Evolutionary conservation across 352 stramenopile genomes (phyloP), one percentile per base, ranked within the genome.

Genomic region (Phytopythium mirpurense): DNA sequence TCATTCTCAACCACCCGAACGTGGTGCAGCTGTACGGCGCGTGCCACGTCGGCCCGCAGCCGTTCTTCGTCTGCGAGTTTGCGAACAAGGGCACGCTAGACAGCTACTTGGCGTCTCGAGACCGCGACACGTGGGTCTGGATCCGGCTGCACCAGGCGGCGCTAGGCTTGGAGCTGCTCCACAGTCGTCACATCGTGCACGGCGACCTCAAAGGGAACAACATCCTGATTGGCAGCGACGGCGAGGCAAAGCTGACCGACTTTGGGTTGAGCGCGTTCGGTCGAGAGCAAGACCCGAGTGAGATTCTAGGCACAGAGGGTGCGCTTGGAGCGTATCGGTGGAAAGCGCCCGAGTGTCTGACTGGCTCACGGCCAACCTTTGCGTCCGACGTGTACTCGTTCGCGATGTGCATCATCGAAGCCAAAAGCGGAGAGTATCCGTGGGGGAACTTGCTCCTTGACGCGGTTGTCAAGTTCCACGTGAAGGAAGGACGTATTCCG

Each of bases 121-220:
- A 38, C 19, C 12, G 15, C 16, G 31, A 40, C 8, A 23, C 18
- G 54, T 19, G 55, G 37, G 11, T 61, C 42, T 36, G 62, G 59
- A 23, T 57, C 60, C 56, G 52, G 45, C 9, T 72, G 49, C 54
- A 31, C 55, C 67, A 46, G 57, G 59, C 32, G 46, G 60, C 19
- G 47, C 60, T 12, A 11, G 65, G 65, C 2, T 29, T 73, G n/a
- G 36, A 62, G 43, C 67, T 69, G 42, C 52, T 73, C 11, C 65
- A 73, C n/a, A 57, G 67, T 9, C 59, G 59, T 21, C 66, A 57
- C 14, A 65, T 73, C 34, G 65, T 70, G 24, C 65, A 73, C 34
- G 61, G 61, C 3, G 62, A 73, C 37, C 52, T 73, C 32, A 73
- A 73, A 47, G 68, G 61, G 14, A 65, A 70, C 58, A 73, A 73